phyloP scores from a whole-genome alignment of 768 basidiomycete species.

The Symmetrospora coprosmae region DNA sequence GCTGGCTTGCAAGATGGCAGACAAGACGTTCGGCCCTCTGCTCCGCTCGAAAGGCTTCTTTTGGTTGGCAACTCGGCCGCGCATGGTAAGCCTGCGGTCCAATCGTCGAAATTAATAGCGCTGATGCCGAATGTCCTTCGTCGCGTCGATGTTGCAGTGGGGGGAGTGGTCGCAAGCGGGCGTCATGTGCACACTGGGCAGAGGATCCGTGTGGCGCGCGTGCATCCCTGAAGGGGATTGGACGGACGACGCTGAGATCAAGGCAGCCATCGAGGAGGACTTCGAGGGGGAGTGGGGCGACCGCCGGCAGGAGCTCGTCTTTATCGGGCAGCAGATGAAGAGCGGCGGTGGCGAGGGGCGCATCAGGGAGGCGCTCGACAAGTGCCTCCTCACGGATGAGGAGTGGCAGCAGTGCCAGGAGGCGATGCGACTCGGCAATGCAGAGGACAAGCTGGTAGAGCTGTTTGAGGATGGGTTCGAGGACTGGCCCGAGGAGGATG shows the following conservation, averaged over 20 bases:
- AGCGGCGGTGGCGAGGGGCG: conserved; percentile 22
- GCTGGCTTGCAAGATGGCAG: conserved; percentile 31
- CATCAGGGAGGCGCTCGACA: conserved; percentile 33
- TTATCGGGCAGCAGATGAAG: conserved; percentile 28
- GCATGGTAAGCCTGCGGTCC: conserved; percentile 7
- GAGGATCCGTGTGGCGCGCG: conserved; percentile 35
- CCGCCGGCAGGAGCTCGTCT: conserved; percentile 33
- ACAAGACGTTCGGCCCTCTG: conserved; percentile 33
- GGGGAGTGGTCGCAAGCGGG: conserved; percentile 38
- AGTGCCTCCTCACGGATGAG: conserved; percentile 31
- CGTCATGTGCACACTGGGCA: conserved; percentile 35
- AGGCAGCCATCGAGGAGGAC: conserved; percentile 34
- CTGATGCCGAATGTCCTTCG: too few species aligned
- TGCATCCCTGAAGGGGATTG: conserved; percentile 31
- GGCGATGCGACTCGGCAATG: conserved; percentile 28
- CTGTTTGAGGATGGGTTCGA: conserved; percentile 37
- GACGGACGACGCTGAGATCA: conserved; percentile 31
- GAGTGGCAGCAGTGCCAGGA: conserved; percentile 30
- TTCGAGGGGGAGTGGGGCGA: conserved; percentile 37
- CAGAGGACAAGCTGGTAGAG: conserved; percentile 31
- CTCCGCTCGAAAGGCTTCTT: conserved; percentile 37
- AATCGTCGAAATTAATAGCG: neutral
- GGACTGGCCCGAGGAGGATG: conserved; percentile 10
- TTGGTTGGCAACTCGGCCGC: conserved; percentile 37
- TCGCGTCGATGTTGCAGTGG: neutral